Evolutionary conservation across 208 protist species (phyloP).

Genomic region (Leishmania lainsoni): DNA sequence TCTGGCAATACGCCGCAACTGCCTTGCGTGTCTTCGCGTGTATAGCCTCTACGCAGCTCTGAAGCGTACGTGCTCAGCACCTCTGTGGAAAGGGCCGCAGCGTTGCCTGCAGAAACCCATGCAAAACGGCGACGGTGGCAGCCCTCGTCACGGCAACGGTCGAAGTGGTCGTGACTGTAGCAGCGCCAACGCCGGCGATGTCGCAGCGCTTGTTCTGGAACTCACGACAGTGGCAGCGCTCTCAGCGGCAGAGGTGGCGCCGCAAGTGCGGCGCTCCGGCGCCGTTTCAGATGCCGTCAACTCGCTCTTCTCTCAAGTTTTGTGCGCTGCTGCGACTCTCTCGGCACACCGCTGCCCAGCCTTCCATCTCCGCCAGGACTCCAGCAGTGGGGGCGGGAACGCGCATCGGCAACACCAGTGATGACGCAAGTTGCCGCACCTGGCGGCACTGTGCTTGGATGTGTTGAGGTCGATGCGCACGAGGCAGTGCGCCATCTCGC

Average conservation of each 20-base stretch:
- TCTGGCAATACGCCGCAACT: not conserved
- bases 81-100: not conserved
- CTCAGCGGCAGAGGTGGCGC: not conserved
- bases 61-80: not conserved
- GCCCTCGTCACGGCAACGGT: not conserved
- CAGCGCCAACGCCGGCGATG: not conserved
- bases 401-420: not conserved
- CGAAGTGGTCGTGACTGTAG: not conserved
- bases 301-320: constrained; percentile 1
- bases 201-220: constrained; percentile 5
- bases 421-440: not conserved
- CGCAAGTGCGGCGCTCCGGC: not conserved
- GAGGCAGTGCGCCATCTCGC: constrained; percentile 9
- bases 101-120: not conserved
- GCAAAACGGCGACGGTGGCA: not conserved
- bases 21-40: not conserved
- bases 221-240: constrained; percentile 3
- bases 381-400: not conserved
- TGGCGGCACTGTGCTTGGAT: not conserved
- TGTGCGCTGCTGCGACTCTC: constrained; percentile 5
- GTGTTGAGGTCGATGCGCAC: not conserved
- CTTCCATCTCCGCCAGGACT: not conserved
- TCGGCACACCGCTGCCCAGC: not conserved
- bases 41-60: not conserved
- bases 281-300: not conserved